Evolutionary conservation across 2,329 filamentous ascomycete genomes (phyloP).

Genomic region (Xylaria sp.): DNA sequence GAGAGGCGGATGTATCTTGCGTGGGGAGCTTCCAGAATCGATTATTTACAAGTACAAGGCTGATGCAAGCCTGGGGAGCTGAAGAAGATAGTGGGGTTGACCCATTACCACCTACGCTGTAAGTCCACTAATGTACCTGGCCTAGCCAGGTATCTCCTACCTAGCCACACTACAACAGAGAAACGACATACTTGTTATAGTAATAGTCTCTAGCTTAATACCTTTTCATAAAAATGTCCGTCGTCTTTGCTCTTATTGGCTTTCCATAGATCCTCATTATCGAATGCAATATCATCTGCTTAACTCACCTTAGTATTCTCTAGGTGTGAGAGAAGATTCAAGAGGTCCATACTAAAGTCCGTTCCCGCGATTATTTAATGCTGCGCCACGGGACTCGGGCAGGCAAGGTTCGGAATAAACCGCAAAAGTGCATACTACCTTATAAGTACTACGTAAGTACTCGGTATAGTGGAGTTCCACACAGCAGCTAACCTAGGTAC

Average conservation of each 20-base stretch:
- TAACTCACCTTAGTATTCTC: background rate
- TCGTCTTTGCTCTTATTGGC: background rate
- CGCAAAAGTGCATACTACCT: too few species aligned
- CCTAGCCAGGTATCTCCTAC: too few species aligned
- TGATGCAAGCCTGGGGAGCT: slow-evolving; percentile 26
- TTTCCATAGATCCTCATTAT: background rate
- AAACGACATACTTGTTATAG: too few species aligned
- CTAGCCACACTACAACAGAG: background rate
- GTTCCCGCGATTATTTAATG: too few species aligned
- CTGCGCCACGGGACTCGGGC: background rate
- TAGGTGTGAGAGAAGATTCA: too few species aligned
- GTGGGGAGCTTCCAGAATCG: background rate
- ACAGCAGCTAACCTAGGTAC: background rate
- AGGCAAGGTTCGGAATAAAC: background rate
- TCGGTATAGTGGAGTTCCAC: slow-evolving; percentile 2
- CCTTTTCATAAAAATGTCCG: background rate
- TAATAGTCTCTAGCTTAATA: too few species aligned
- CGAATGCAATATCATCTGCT: background rate
- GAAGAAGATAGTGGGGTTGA: slow-evolving; percentile 3
- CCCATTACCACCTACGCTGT: too few species aligned
- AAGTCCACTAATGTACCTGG: background rate
- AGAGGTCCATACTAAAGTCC: background rate
- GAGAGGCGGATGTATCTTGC: background rate
- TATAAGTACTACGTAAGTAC: too few species aligned
- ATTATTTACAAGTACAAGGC: slow-evolving; percentile 27